A percentile compares a stretch with the other conserved stretches of the same genome.
Conservation (phyloP, 805 yeast genomes). For the Suhomyces sp. region DNA sequence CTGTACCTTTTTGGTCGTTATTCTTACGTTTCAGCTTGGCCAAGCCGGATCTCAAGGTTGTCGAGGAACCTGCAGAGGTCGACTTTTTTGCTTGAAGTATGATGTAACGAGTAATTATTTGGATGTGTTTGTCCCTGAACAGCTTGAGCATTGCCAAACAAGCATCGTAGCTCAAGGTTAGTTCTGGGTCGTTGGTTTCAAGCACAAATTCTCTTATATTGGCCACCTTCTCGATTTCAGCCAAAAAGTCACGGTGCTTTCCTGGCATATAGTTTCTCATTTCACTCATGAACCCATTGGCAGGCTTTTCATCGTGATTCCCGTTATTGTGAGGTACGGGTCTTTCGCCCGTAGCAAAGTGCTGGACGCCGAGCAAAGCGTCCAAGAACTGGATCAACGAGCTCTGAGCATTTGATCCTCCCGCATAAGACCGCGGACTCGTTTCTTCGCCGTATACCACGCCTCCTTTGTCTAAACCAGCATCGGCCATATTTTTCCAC, state of each 20-base stretch:
- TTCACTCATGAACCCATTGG: slow-evolving; percentile 63
- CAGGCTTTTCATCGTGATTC: slow-evolving; percentile 10
- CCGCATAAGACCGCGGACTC: slow-evolving; percentile 58
- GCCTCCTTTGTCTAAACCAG: slow-evolving; percentile 70
- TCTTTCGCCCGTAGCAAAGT: slow-evolving; percentile 71
- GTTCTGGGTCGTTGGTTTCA: slow-evolving; percentile 46
- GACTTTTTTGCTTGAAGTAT: slow-evolving; percentile 70
- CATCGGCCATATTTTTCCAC: slow-evolving; percentile 87
- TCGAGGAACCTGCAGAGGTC: slow-evolving; percentile 50
- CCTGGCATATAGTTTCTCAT: slow-evolving; percentile 93
- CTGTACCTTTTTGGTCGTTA: slow-evolving; percentile 76
- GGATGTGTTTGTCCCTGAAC: slow-evolving; percentile 91
- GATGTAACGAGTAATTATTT: slow-evolving; percentile 84
- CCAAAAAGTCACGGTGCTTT: slow-evolving; percentile 72
- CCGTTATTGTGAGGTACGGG: slow-evolving; percentile 19
- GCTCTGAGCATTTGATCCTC: slow-evolving; percentile 94
- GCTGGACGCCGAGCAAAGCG: slow-evolving; percentile 70
- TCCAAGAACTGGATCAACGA: slow-evolving; percentile 87
- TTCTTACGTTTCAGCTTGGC: slow-evolving; percentile 49
- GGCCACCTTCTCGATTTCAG: slow-evolving; percentile 54
- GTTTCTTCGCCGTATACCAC: slow-evolving; percentile 70
- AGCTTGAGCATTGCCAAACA: slow-evolving; percentile 84
- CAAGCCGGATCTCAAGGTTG: slow-evolving; percentile 64
- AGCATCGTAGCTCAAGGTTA: slow-evolving; percentile 77
- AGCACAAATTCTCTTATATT: slow-evolving; percentile 64